Conservation (phyloP, 441 rosid species). For the Adansonia madagascariensis region DNA sequence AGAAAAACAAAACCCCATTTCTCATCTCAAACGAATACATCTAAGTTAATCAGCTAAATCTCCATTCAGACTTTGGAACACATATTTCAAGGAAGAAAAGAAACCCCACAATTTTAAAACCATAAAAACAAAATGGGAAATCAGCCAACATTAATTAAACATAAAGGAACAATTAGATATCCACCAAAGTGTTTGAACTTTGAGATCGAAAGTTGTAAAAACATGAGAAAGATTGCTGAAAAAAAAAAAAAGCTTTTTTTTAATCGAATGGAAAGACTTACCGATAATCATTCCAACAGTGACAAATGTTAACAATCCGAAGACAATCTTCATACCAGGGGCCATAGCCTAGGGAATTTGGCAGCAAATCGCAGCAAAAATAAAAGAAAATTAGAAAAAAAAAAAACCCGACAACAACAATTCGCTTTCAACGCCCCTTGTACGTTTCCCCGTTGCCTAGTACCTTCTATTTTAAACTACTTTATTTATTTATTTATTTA, state of each 20-base stretch:
- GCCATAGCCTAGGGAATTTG: conserved; percentile 45
- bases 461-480: neutral
- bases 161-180: neutral
- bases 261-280: conserved; percentile 28
- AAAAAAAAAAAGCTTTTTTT: neutral
- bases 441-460: neutral
- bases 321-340: conserved; percentile 65
- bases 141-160: conserved; percentile 5
- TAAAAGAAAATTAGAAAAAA: neutral
- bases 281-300: conserved; percentile 89
- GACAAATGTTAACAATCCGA: conserved; percentile 82
- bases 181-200: neutral
- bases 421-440: conserved; percentile 18
- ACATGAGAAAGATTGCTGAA: neutral
- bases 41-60: neutral
- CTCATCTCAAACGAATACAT: neutral
- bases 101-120: conserved; percentile 9
- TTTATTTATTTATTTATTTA: neutral
- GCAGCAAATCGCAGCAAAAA: neutral
- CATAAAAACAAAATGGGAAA: neutral
- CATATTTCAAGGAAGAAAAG: conserved; percentile 2
- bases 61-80: neutral
- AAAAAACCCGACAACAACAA: neutral
- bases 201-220: neutral
- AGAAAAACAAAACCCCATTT: neutral